phyloP scores from a whole-genome alignment of 1,284 basidiomycete species.

The Earliella scabrosa region DNA sequence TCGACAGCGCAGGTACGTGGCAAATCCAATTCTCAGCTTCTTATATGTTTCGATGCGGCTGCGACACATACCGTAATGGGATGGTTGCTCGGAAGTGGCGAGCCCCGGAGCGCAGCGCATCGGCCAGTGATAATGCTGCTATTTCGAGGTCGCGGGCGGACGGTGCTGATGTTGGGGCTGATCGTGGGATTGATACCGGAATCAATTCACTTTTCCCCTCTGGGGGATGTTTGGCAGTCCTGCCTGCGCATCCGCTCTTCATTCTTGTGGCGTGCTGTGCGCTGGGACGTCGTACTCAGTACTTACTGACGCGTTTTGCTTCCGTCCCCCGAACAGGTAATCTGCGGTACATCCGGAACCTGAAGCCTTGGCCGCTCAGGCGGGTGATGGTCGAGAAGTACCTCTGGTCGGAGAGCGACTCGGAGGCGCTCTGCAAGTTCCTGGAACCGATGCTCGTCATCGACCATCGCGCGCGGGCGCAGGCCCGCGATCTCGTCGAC shows the following conservation, averaged over 20 bases:
- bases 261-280: slow-evolving; percentile 13
- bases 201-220: slow-evolving; percentile 5
- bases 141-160: not conserved
- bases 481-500: slow-evolving; percentile 74
- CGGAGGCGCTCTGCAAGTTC: slow-evolving; percentile 69
- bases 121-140: not conserved
- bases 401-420: slow-evolving; percentile 64
- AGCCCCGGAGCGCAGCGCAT: not conserved
- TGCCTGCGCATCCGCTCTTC: slow-evolving; percentile 4
- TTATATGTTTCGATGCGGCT: slow-evolving; percentile 8
- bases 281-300: not conserved
- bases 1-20: slow-evolving; percentile 73
- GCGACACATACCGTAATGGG: slow-evolving; percentile 34
- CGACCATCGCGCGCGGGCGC: slow-evolving; percentile 70
- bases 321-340: slow-evolving; percentile 39
- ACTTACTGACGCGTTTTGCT: slow-evolving; percentile 10
- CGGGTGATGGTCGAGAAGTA: slow-evolving; percentile 89
- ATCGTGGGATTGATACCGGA: slow-evolving; percentile 7
- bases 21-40: not conserved
- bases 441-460: slow-evolving; percentile 80
- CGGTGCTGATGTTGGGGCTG: slow-evolving; percentile 13
- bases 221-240: not conserved
- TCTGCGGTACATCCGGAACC: slow-evolving; percentile 76
- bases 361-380: slow-evolving; percentile 85
- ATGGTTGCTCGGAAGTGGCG: slow-evolving; percentile 31